phyloP scores from a whole-genome alignment of 2,329 filamentous ascomycete genomes.

The Colletotrichum cordylinicola region DNA sequence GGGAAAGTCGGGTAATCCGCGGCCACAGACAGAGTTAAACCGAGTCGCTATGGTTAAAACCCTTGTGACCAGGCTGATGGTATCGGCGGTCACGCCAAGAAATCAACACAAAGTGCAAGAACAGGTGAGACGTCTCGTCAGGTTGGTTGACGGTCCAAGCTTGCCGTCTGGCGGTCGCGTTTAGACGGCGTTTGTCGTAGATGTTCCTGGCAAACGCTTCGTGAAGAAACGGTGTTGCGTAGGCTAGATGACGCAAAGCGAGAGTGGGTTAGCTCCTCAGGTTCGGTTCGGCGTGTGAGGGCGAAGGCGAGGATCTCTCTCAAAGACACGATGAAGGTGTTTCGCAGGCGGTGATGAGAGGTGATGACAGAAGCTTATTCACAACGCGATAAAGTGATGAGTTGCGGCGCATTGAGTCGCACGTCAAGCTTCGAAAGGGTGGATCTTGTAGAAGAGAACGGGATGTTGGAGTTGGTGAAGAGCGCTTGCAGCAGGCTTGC shows the following conservation, averaged over 20 bases:
- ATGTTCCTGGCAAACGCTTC: neutral
- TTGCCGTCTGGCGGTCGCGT: neutral
- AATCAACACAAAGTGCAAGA: neutral
- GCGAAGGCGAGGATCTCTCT: neutral
- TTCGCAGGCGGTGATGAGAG: neutral
- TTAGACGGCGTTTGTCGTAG: neutral
- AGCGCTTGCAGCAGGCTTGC: slow-evolving; percentile 28
- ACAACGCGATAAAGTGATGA: neutral
- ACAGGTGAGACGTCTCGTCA: slow-evolving; percentile 19
- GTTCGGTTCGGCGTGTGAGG: neutral
- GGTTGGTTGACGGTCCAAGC: neutral
- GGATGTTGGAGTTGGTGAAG: slow-evolving; percentile 12
- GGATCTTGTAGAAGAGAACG: neutral
- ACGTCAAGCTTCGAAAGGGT: slow-evolving; percentile 17
- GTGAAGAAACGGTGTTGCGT: neutral
- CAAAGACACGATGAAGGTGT: neutral
- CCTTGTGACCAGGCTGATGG: neutral
- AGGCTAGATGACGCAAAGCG: slow-evolving; percentile 9
- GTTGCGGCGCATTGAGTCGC: slow-evolving; percentile 19
- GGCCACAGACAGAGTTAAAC: neutral
- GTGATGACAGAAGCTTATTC: slow-evolving; percentile 20
- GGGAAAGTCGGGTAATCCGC: neutral
- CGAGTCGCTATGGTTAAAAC: slow-evolving; percentile 6
- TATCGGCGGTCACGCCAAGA: slow-evolving; percentile 16
- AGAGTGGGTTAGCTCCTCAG: slow-evolving; percentile 11